Percentiles rank a stretch among this genome's conserved stretches.
phyloP scores from a whole-genome alignment of 805 yeast genomes.

The Saturnispora saitoi region DNA sequence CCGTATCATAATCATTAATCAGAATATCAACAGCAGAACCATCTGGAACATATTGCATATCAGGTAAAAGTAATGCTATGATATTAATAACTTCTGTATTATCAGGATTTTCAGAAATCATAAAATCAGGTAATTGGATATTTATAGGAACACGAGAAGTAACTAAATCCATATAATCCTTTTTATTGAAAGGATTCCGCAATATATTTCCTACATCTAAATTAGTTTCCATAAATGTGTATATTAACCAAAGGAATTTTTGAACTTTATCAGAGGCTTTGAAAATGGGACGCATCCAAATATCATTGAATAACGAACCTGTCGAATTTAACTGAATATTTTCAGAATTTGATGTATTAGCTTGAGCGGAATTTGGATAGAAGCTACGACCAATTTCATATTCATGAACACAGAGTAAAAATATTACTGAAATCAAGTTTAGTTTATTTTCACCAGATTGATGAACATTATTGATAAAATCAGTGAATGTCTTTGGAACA shows the following conservation, averaged over 20 bases:
- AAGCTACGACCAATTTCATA: constrained; percentile 25
- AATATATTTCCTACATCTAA: constrained; percentile 39
- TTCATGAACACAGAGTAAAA: constrained; percentile 60
- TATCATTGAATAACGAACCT: constrained; percentile 56
- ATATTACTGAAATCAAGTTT: constrained; percentile 71
- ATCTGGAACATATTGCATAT: neutral
- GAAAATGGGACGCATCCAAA: constrained; percentile 54
- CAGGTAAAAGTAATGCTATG: constrained; percentile 21
- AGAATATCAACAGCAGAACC: constrained; percentile 6
- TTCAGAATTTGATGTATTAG: constrained; percentile 4
- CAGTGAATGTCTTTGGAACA: constrained; percentile 39
- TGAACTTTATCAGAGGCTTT: constrained; percentile 60
- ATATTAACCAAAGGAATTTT: constrained; percentile 76
- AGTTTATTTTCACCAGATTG: constrained; percentile 13
- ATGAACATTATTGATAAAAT: constrained; percentile 28
- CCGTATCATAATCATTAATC: constrained; percentile 38
- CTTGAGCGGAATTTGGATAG: constrained; percentile 16
- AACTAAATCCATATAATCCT: neutral
- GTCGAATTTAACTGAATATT: constrained; percentile 6
- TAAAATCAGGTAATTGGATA: constrained; percentile 4
- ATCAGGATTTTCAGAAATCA: constrained; percentile 10
- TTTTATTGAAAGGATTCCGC: constrained; percentile 26
- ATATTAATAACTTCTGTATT: constrained; percentile 20
- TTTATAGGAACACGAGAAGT: neutral
- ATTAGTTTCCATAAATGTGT: constrained; percentile 70